Conservation (phyloP, 2,329 filamentous ascomycete genomes). For the Talaromyces verruculosus region DNA sequence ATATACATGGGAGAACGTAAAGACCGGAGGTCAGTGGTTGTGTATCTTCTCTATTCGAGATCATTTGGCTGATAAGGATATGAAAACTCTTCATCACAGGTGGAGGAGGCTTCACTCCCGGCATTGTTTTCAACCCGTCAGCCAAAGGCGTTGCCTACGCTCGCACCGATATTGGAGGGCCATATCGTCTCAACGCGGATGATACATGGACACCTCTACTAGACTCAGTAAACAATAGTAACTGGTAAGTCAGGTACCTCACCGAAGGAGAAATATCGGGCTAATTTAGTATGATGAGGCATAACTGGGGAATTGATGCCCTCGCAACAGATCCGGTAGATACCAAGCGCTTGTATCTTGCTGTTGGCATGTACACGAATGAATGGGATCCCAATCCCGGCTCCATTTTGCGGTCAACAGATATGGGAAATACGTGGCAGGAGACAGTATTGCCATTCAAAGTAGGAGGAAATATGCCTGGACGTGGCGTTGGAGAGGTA, state of each 20-base stretch:
- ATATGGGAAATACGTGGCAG: conserved; percentile 56
- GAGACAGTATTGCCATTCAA: conserved; percentile 57
- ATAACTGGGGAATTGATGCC: conserved; percentile 59
- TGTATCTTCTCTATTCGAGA: neutral
- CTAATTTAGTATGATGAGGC: conserved; percentile 36
- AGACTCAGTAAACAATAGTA: conserved; percentile 48
- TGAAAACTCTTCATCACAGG: conserved; percentile 33
- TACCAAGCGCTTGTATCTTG: conserved; percentile 54
- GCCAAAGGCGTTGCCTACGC: conserved; percentile 55
- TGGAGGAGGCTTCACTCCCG: conserved; percentile 58
- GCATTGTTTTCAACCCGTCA: conserved; percentile 56
- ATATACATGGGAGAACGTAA: conserved; percentile 51
- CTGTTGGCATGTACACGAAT: conserved; percentile 61
- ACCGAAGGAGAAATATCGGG: neutral
- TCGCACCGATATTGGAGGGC: conserved; percentile 59
- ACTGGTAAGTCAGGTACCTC: conserved; percentile 41
- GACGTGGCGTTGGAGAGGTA: conserved; percentile 57
- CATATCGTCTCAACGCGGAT: conserved; percentile 57
- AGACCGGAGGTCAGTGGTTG: conserved; percentile 42
- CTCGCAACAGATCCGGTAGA: conserved; percentile 54
- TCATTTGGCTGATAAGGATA: neutral
- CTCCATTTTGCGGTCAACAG: conserved; percentile 55
- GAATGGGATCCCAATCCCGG: conserved; percentile 59
- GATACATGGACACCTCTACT: conserved; percentile 58
- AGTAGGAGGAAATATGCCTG: conserved; percentile 63